Conservation (phyloP, 495 filamentous ascomycete species). For the Neurospora sp. region DNA sequence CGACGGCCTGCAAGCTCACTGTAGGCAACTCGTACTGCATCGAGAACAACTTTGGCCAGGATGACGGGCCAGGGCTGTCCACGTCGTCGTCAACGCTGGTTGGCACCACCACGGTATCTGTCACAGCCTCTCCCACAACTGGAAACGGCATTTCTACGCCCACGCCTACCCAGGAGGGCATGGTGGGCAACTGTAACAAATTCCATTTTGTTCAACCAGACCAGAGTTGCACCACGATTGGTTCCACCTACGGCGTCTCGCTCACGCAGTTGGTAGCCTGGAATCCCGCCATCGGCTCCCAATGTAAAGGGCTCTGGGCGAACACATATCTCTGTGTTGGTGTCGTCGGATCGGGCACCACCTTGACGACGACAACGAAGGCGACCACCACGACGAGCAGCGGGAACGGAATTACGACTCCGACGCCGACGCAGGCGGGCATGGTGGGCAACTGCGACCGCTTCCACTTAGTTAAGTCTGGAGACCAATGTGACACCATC, state of each 20-base stretch:
- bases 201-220: conserved; percentile 28
- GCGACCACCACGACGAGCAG: conserved; percentile 4
- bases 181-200: conserved; percentile 27
- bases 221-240: conserved; percentile 34
- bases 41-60: too few relatives aligned
- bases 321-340: conserved; percentile 3
- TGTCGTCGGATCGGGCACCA: neutral
- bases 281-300: conserved; percentile 17
- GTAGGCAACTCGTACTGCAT: too few relatives aligned
- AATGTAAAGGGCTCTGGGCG: neutral
- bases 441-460: conserved; percentile 28
- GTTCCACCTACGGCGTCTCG: conserved; percentile 15
- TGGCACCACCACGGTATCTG: neutral
- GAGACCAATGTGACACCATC: conserved; percentile 34
- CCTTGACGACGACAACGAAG: neutral
- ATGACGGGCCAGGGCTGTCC: too few relatives aligned
- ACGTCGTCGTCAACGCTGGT: neutral
- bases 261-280: conserved; percentile 22
- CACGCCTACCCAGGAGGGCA: conserved; percentile 26
- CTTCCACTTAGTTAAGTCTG: conserved; percentile 28
- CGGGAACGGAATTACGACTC: conserved; percentile 8
- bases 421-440: conserved; percentile 26
- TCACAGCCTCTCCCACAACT: conserved; percentile 1
- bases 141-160: conserved; percentile 16
- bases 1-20: too few relatives aligned